Evolutionary conservation across 192 early-diverging fungal genomes (phyloP).

Genomic region (Rhizophagus sp.): DNA sequence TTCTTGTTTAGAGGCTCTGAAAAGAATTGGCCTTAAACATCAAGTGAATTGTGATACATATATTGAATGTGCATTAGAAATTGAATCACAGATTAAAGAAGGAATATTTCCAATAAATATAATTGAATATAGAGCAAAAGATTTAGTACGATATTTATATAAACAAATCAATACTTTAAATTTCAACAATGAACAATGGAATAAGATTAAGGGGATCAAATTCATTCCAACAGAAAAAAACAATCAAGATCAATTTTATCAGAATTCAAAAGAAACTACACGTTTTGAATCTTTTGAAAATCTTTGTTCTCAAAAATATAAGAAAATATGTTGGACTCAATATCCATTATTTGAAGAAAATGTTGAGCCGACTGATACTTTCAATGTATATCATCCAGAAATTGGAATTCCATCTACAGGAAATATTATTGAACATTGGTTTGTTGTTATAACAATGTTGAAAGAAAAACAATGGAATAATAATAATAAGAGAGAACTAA

Average conservation of each 20-base stretch:
- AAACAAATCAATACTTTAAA: not conserved
- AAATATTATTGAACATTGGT: not conserved
- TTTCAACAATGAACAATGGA: constrained; percentile 4
- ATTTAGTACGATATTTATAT: not conserved
- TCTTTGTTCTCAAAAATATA: not conserved
- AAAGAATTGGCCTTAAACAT: not conserved
- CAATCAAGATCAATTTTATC: not conserved
- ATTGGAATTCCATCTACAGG: not conserved
- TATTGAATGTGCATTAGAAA: constrained; percentile 10
- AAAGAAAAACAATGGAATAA: not conserved
- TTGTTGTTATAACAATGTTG: not conserved
- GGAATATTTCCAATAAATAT: not conserved
- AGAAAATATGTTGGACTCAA: not conserved
- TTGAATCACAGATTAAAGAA: not conserved
- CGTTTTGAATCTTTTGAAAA: not conserved
- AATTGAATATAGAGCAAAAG: not conserved
- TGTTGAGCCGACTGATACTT: not conserved
- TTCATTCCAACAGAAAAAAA: not conserved
- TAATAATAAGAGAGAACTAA: no score
- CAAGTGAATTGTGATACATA: not conserved
- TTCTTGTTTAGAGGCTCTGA: not conserved
- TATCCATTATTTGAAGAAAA: not conserved
- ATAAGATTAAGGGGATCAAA: not conserved
- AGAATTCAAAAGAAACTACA: not conserved
- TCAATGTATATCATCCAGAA: not conserved